Evolutionary conservation across 352 stramenopile genomes (phyloP).

Genomic region (Pseudoperonospora humuli): DNA sequence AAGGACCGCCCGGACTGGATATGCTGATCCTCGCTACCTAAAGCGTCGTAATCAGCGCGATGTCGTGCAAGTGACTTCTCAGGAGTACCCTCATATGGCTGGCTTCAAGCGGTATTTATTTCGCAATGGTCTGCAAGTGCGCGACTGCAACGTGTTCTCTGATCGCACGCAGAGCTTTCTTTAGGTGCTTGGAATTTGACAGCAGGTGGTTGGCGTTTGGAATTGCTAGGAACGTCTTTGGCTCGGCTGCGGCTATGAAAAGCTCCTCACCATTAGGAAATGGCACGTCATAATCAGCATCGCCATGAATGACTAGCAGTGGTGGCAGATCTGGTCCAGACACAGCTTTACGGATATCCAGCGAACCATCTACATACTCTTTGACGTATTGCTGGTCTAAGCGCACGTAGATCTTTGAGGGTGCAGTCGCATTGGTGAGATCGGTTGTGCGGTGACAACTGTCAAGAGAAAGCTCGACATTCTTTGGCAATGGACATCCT

Average conservation of each 20-base stretch:
- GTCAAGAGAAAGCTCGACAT: conserved; percentile 37
- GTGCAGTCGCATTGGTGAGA: conserved; percentile 12
- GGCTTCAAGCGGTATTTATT: background rate
- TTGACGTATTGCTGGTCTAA: conserved; percentile 43
- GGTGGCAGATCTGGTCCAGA: conserved; percentile 13
- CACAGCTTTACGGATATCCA: conserved; percentile 40
- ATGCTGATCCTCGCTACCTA: too few relatives aligned
- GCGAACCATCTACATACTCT: conserved; percentile 34
- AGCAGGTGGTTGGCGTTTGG: conserved; percentile 67
- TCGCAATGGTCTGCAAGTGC: background rate
- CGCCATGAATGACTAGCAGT: conserved; percentile 63
- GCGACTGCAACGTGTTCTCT: conserved; percentile 17
- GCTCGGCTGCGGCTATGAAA: conserved; percentile 42
- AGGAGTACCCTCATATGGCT: background rate
- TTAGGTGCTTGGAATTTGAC: conserved; percentile 66
- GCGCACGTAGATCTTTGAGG: conserved; percentile 44
- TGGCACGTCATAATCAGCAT: conserved; percentile 52
- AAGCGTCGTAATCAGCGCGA: too few relatives aligned
- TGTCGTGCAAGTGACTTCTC: too few relatives aligned
- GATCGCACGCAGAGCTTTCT: conserved; percentile 52
- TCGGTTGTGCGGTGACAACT: conserved; percentile 17
- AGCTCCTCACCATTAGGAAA: conserved; percentile 43
- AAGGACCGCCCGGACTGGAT: too few relatives aligned
- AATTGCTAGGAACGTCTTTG: conserved; percentile 49
- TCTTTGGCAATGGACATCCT: conserved; percentile 25